These are phyloP conservation scores for Kluyveromyces marxianus DNA, from an alignment of 1,139 yeast genomes.

Conservation along the genomic window DNA sequence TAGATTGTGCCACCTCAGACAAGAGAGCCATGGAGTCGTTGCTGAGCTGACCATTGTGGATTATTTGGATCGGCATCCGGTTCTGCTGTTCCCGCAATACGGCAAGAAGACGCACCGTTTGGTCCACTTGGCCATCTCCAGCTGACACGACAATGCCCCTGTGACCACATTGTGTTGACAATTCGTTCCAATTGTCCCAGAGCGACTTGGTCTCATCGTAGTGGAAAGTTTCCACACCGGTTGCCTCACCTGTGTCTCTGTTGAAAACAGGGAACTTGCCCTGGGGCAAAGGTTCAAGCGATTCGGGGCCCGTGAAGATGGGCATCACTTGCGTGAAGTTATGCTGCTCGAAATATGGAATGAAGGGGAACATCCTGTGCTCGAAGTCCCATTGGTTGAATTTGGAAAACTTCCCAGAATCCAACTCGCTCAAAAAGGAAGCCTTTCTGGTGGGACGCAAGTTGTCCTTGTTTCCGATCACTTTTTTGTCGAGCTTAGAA, in stretches of 20 bases:
- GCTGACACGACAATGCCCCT: slow-evolving; percentile 16
- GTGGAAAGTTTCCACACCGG: neutral
- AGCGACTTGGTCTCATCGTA: slow-evolving; percentile 12
- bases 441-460: neutral
- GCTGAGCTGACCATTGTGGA: slow-evolving; percentile 32
- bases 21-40: slow-evolving; percentile 19
- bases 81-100: slow-evolving; percentile 39
- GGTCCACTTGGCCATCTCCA: slow-evolving; percentile 10
- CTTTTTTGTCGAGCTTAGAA: neutral
- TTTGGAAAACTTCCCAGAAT: neutral
- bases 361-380: slow-evolving; percentile 15
- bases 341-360: slow-evolving; percentile 8
- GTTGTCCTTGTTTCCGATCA: neutral
- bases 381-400: slow-evolving; percentile 15
- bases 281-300: slow-evolving; percentile 6
- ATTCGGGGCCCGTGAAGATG: slow-evolving; percentile 8
- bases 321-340: slow-evolving; percentile 13
- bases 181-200: slow-evolving; percentile 15
- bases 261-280: slow-evolving; percentile 11
- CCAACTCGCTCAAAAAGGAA: slow-evolving; percentile 1
- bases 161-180: slow-evolving; percentile 9
- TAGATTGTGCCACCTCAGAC: slow-evolving; percentile 23
- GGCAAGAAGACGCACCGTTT: slow-evolving; percentile 29
- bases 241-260: slow-evolving; percentile 1
- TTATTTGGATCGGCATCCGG: slow-evolving; percentile 40